Evolutionary conservation across 371 early-diverging fungal species (phyloP).

Genomic region (Mucor racemosus): DNA sequence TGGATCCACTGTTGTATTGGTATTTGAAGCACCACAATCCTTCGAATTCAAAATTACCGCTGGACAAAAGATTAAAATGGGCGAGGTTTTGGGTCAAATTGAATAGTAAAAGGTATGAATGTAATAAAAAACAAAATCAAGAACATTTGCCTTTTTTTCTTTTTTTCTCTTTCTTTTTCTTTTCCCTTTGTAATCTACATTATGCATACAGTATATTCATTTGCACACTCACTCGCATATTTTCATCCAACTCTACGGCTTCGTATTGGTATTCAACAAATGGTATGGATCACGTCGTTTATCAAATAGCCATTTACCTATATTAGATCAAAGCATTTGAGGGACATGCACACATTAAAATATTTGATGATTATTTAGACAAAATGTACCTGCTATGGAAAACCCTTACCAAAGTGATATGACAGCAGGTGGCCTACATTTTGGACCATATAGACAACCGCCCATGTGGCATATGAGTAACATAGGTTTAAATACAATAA

Average conservation of each 20-base stretch:
- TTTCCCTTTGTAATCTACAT: too few relatives aligned
- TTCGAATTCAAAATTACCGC: constrained; percentile 79
- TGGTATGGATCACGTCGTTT: constrained; percentile 32
- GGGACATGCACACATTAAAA: constrained; percentile 31
- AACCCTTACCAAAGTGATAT: constrained; percentile 39
- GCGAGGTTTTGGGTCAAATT: constrained; percentile 77
- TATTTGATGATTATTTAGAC: constrained; percentile 45
- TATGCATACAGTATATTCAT: too few relatives aligned
- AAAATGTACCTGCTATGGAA: constrained; percentile 41
- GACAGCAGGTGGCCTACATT: constrained; percentile 39
- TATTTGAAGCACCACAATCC: constrained; percentile 90
- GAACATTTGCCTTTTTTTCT: background rate
- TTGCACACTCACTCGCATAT: too few relatives aligned
- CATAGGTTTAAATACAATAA: constrained; percentile 31
- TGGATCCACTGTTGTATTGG: constrained; percentile 95
- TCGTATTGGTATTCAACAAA: constrained; percentile 44
- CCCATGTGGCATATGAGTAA: constrained; percentile 37
- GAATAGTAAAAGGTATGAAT: constrained; percentile 10
- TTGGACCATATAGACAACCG: constrained; percentile 39
- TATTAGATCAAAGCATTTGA: constrained; percentile 40
- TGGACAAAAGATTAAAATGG: constrained; percentile 83
- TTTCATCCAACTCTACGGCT: constrained; percentile 22
- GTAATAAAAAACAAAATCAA: background rate
- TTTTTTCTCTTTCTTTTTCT: background rate
- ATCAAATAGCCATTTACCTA: constrained; percentile 28